These are phyloP conservation scores for Extremus antarcticus DNA, from an alignment of 495 filamentous ascomycete species.

Conservation along the genomic window DNA sequence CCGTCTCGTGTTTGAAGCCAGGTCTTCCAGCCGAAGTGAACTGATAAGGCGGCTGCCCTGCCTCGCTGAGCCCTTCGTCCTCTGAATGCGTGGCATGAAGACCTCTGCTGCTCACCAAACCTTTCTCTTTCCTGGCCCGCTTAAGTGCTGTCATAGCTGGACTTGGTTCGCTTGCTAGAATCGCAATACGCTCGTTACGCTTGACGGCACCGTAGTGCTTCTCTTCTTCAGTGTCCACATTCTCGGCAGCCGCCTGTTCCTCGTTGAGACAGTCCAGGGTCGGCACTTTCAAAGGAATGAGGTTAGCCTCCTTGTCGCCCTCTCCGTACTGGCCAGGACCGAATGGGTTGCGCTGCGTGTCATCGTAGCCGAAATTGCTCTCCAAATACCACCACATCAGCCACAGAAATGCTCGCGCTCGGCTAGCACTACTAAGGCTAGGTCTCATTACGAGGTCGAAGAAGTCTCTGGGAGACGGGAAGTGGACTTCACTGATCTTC, in stretches of 20 bases:
- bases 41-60: background rate
- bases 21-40: background rate
- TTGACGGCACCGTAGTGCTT: slow-evolving; percentile 77
- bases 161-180: slow-evolving; percentile 28
- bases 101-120: background rate
- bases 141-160: slow-evolving; percentile 35
- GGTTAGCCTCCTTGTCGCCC: slow-evolving; percentile 43
- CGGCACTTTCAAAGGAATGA: slow-evolving; percentile 69
- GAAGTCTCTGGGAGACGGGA: slow-evolving; percentile 76
- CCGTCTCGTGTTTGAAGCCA: slow-evolving; percentile 6
- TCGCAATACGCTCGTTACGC: slow-evolving; percentile 68
- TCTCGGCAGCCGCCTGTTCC: slow-evolving; percentile 70
- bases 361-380: slow-evolving; percentile 78
- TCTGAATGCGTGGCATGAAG: slow-evolving; percentile 1
- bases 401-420: slow-evolving; percentile 89
- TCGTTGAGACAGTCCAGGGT: slow-evolving; percentile 62
- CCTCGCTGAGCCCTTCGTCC: slow-evolving; percentile 10
- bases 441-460: slow-evolving; percentile 92
- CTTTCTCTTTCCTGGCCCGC: slow-evolving; percentile 20
- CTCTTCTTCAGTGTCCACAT: slow-evolving; percentile 82
- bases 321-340: slow-evolving; percentile 59
- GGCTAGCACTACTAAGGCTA: slow-evolving; percentile 67
- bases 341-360: slow-evolving; percentile 79
- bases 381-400: slow-evolving; percentile 99
- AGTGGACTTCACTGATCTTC: slow-evolving; percentile 87